Base-by-base conservation (phyloP, 2,329 filamentous ascomycete genomes). In the Rhynchosporium graminicola region DNA sequence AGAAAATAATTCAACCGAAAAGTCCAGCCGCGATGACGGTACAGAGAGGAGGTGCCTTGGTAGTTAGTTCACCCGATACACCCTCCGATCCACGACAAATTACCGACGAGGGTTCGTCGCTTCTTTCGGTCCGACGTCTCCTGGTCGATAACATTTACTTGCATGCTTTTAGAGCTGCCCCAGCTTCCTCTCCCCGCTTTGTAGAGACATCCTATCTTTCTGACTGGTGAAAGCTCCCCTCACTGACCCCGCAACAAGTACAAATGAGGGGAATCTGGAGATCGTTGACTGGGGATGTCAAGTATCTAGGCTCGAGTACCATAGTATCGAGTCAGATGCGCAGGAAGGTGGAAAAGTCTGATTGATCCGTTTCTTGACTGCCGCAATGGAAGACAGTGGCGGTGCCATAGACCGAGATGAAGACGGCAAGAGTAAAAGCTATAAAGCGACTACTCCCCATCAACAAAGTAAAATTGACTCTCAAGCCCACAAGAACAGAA, bases 71-170 rank as follows among this genome's bases (percentile, higher is more conserved):
- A 59, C 36, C 40, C 45, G 52, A 28, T 46, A 55, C 43, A 8
- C 36, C 43, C 52, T 28, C 52, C 38, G 50, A 38, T n/a, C 31
- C 50, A 52, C 31, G 15, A 36, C 48, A 36, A 26, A 3, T 9
- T 15, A 8, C 48, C 31, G 50, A 38, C 29, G 50, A 36, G 28
- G 8, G 54, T 51, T 48, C 58, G 57, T 61, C 58, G 36, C 36
- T 55, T 50, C 48, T 66, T 43, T 68, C 67, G 67, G 65, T 52
- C 58, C 63, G 45, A 67, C n/a, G 10, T 3, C 20, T 29, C 52
- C 36, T 8, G 10, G 52, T 56, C 45, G 45, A 26, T 45, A 20
- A 52, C 28, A 12, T 43, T 15, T 58, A 28, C 62, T 59, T 61
- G 29, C 50, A 38, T 47, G 47, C n/a, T 55, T 38, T 36, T 59